Conservation (phyloP, 345 rosid genomes). For the Carallia brachiata region DNA sequence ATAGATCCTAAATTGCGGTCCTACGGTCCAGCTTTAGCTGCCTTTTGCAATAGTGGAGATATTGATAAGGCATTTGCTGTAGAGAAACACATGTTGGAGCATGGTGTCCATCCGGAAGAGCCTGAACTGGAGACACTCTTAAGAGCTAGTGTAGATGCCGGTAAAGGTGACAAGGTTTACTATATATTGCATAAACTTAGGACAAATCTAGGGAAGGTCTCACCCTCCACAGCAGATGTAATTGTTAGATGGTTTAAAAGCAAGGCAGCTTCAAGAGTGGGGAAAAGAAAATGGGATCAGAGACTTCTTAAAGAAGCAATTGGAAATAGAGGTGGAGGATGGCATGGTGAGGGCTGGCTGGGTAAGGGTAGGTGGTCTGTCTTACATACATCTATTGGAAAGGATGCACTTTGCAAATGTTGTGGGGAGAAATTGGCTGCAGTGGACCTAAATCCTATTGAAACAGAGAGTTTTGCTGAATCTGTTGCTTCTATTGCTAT, state of each 20-base stretch:
- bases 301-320: conserved; percentile 37
- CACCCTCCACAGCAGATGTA: conserved; percentile 43
- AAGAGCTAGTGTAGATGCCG: conserved; percentile 42
- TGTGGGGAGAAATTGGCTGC: conserved; percentile 59
- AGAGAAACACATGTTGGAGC: conserved; percentile 61
- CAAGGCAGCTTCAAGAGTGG: conserved; percentile 45
- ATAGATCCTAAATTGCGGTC: conserved; percentile 61
- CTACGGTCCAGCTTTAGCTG: conserved; percentile 59
- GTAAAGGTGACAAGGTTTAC: conserved; percentile 61
- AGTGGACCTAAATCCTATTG: conserved; percentile 60
- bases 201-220: conserved; percentile 46
- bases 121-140: conserved; percentile 62
- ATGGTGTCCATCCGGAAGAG: conserved; percentile 63
- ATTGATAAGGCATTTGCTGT: conserved; percentile 52
- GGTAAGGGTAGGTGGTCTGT: conserved; percentile 62
- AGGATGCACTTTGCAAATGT: conserved; percentile 50
- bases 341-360: conserved; percentile 76
- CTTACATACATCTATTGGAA: conserved; percentile 34
- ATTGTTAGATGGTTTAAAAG: conserved; percentile 57
- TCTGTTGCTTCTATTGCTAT: conserved; percentile 60
- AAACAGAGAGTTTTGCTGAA: conserved; percentile 59
- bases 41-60: conserved; percentile 42
- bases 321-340: conserved; percentile 60
- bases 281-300: conserved; percentile 47
- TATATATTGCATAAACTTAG: conserved; percentile 59